These are phyloP conservation scores for Penicillium decumbens DNA, from an alignment of 2,329 filamentous ascomycete species.

Conservation along the genomic window DNA sequence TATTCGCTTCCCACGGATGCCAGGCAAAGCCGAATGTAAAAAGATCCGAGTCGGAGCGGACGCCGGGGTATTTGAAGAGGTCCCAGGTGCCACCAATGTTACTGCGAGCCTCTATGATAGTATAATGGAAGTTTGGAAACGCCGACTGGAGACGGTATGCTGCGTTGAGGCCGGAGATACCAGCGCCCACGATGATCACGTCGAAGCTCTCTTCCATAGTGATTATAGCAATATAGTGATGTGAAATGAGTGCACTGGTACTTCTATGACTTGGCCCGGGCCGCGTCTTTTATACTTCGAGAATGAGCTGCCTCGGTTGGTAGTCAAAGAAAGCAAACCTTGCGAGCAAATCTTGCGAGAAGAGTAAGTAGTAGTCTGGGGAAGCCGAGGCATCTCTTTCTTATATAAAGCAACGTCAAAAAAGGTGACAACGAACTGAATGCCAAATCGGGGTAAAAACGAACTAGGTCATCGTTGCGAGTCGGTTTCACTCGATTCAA, in stretches of 20 bases:
- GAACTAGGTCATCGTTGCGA: not conserved
- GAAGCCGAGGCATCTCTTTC: not conserved
- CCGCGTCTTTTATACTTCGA: not conserved
- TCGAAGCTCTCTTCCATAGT: conserved; percentile 8
- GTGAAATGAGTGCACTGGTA: not conserved
- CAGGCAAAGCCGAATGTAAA: conserved; percentile 60
- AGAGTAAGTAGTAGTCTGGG: not conserved
- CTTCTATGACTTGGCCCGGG: not conserved
- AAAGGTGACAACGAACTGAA: not conserved
- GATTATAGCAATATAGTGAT: not conserved
- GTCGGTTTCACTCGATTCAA: not conserved
- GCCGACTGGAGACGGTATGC: conserved; percentile 43
- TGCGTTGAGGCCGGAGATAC: conserved; percentile 50
- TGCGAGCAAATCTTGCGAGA: not conserved
- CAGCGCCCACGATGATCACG: conserved; percentile 46
- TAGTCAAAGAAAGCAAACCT: not conserved
- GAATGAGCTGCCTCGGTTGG: not conserved
- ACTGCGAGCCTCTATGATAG: conserved; percentile 46
- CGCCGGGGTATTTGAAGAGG: conserved; percentile 49
- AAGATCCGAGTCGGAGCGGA: conserved; percentile 53
- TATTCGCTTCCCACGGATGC: conserved; percentile 56
- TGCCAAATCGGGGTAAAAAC: not conserved
- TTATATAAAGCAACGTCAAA: not conserved
- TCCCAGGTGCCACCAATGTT: conserved; percentile 52
- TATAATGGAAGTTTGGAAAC: conserved; percentile 42